A percentile compares a stretch with the other conserved stretches of the same genome.
phyloP scores from a whole-genome alignment of 2,329 filamentous ascomycete species.

The Torrubiellomyces zombiae region DNA sequence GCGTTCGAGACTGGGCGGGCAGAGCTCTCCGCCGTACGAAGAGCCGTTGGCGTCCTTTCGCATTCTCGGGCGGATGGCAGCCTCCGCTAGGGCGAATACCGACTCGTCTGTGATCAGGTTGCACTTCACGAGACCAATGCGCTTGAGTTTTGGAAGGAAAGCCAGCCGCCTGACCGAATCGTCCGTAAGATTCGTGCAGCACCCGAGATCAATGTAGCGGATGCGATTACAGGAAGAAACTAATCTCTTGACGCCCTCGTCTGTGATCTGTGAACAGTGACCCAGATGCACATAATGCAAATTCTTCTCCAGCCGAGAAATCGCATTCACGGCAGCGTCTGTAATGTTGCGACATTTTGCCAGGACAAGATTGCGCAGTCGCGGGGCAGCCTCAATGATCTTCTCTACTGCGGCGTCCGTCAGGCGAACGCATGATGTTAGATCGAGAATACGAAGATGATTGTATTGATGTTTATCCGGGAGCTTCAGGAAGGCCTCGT shows the following conservation, averaged over 20 bases:
- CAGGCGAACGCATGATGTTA: slow-evolving; percentile 73
- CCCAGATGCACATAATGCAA: slow-evolving; percentile 92
- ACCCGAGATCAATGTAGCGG: slow-evolving; percentile 94
- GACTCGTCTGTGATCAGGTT: slow-evolving; percentile 77
- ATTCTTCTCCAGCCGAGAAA: slow-evolving; percentile 83
- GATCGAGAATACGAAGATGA: slow-evolving; percentile 77
- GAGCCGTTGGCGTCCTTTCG: slow-evolving; percentile 31
- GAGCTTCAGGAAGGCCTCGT: slow-evolving; percentile 72
- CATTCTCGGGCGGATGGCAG: slow-evolving; percentile 36
- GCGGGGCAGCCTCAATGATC: slow-evolving; percentile 73
- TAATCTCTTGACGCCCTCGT: slow-evolving; percentile 69
- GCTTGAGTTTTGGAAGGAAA: slow-evolving; percentile 76
- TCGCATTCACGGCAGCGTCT: slow-evolving; percentile 71
- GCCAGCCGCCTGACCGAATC: slow-evolving; percentile 71
- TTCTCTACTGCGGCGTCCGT: slow-evolving; percentile 77
- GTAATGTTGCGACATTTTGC: slow-evolving; percentile 91
- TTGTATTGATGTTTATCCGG: slow-evolving; percentile 58
- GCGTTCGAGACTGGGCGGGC: slow-evolving; percentile 58
- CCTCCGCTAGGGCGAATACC: slow-evolving; percentile 66
- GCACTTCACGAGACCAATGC: slow-evolving; percentile 92
- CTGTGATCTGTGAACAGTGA: slow-evolving; percentile 83
- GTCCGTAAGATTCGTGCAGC: slow-evolving; percentile 79
- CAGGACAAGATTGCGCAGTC: slow-evolving; percentile 80
- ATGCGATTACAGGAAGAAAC: slow-evolving; percentile 83
- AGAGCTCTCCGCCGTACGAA: slow-evolving; percentile 33